A percentile compares a stretch with the other conserved stretches of the same genome.
Evolutionary conservation across 129 eudicot genomes (phyloP).

Genomic region (Flaveria ramosissima): DNA sequence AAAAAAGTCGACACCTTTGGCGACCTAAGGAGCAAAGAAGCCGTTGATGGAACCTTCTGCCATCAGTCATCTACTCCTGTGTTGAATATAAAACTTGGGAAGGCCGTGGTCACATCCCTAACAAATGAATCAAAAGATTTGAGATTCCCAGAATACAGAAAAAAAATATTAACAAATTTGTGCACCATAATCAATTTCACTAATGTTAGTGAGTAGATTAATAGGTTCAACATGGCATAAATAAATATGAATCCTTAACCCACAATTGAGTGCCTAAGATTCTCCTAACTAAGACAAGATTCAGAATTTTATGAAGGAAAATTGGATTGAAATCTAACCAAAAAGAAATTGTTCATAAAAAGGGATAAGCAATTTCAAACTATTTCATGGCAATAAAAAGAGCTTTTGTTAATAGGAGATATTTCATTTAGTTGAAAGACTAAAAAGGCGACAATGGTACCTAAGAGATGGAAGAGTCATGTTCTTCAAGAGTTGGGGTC

Average conservation of each 20-base stretch:
- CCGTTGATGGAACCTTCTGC: background rate
- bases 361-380: no score
- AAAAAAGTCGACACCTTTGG: constrained; percentile 4
- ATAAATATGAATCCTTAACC: background rate
- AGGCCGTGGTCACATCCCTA: constrained; percentile 54
- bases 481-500: constrained; percentile 64
- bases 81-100: constrained; percentile 56
- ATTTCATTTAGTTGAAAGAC: background rate
- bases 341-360: background rate
- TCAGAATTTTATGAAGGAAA: background rate
- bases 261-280: background rate
- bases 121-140: constrained; percentile 2
- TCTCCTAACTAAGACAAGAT: background rate
- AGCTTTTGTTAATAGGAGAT: background rate
- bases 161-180: background rate
- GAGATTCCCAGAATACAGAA: no score
- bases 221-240: no score
- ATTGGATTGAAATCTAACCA: no score
- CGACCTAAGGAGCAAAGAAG: background rate
- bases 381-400: background rate
- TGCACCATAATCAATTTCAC: background rate
- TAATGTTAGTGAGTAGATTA: background rate
- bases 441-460: constrained; percentile 34
- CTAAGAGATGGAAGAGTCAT: constrained; percentile 65
- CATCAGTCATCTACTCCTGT: constrained; percentile 47